Base-by-base conservation (phyloP, 352 stramenopile species). In the Phytopythium ostracodes region DNA sequence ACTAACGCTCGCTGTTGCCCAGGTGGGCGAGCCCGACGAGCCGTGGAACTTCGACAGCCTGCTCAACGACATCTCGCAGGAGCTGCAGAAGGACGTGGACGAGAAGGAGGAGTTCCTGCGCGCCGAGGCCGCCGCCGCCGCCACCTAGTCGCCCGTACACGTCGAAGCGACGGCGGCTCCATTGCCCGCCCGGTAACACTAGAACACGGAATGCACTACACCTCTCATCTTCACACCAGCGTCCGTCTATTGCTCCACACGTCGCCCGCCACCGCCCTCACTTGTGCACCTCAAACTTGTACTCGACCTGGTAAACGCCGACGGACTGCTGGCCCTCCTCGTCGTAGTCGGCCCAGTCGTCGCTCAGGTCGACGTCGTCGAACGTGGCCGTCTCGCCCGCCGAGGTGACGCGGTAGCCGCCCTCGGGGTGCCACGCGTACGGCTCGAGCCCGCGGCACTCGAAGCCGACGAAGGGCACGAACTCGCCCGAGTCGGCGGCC, bases 311-410 rank as follows among this genome's bases (percentile, higher is more conserved):
- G 69, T 91, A 94, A 38, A 96, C 53, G 25, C 87, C 87, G 15
- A 96, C 82, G 1, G 84, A 88, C 63, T 92, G 81, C 29, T 69
- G 72, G 40, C 75, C 82, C 62, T 96, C 87, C 25, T 87, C 84
- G 60, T 96, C 87, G 66, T 93, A 96, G 53, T 96, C 86, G 15
- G 77, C 81, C 84, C 87, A 96, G 66, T 96, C 87, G 35, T 94
- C 87, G 46, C 75, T 81, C 43, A 93, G 64, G 58, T 94, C 84
- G 29, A 91, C 84, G 58, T 94, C 86, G 14, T 91, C 77, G 53
- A 94, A 92, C n/a, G 80, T 66, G 20, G 80, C 76, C 14, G 77
- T 81, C 52, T 73, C 75, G 36, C 77, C 84, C 0, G 76, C 73
- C 31, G 81, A 88, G 2, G 77, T 75, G 12, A 94, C 76, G 57